Percentiles rank a stretch among this genome's conserved stretches.
phyloP scores from a whole-genome alignment of 495 filamentous ascomycete genomes.

The Opeltia flavorubescens region DNA sequence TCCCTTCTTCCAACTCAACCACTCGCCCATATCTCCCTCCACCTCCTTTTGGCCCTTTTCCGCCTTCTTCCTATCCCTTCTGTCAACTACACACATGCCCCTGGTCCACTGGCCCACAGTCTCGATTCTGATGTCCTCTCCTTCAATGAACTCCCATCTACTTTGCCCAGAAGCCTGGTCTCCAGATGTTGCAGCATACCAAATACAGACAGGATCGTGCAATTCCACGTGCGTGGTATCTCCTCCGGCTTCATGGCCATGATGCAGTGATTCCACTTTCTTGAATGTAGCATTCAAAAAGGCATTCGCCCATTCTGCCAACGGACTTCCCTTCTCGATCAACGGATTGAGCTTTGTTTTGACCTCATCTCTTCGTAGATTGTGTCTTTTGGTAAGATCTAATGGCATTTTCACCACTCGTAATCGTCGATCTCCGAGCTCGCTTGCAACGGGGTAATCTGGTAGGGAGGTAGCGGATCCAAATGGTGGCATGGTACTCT shows the following conservation, averaged over 20 bases:
- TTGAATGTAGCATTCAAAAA: constrained; percentile 66
- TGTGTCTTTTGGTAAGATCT: constrained; percentile 72
- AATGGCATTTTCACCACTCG: constrained; percentile 74
- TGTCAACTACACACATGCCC: constrained; percentile 78
- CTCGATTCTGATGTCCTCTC: constrained; percentile 72
- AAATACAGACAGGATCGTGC: constrained; percentile 81
- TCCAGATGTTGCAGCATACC: constrained; percentile 58
- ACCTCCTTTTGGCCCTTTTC: constrained; percentile 35
- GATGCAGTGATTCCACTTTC: constrained; percentile 50
- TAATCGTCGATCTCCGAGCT: constrained; percentile 35
- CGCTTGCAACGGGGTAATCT: constrained; percentile 51
- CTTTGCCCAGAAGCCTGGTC: constrained; percentile 25
- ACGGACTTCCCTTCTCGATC: constrained; percentile 46
- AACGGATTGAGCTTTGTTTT: constrained; percentile 35
- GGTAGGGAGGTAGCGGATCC: constrained; percentile 29
- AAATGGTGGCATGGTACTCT: constrained; percentile 47
- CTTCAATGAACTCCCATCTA: constrained; percentile 27
- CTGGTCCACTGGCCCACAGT: constrained; percentile 85
- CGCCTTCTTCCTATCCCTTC: constrained; percentile 43
- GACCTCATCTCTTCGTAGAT: constrained; percentile 48
- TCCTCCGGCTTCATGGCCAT: constrained; percentile 27
- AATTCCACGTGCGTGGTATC: constrained; percentile 50
- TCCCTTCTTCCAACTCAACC: constrained; percentile 54
- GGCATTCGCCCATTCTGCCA: constrained; percentile 67
- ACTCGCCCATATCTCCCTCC: constrained; percentile 53